Percentiles rank a stretch among this genome's conserved stretches.
Conservation (phyloP, 257 asterid species). For the Osmanthus fragrans region DNA sequence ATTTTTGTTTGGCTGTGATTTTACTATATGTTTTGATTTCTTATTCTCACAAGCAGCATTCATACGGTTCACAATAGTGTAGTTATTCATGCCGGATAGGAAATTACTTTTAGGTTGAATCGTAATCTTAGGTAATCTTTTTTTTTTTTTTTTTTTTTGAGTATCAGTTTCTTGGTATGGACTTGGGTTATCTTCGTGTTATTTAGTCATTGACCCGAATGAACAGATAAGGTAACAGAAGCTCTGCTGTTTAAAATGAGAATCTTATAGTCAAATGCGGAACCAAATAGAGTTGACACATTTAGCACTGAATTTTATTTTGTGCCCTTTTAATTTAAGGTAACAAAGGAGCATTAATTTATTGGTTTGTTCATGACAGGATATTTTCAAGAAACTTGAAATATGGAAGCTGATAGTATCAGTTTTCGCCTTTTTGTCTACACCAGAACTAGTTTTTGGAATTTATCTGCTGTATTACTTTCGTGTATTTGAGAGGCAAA, state of each 20-base stretch:
- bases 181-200: not conserved
- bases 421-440: constrained; percentile 82
- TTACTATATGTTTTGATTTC: not conserved
- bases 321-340: not conserved
- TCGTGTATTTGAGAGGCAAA: constrained; percentile 98
- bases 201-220: not conserved
- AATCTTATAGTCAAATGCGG: not conserved
- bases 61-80: not conserved
- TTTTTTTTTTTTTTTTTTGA: not conserved
- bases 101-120: not conserved
- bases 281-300: not conserved
- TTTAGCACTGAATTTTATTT: not conserved
- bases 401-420: constrained; percentile 93
- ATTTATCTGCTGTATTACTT: constrained; percentile 87
- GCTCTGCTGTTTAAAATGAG: not conserved
- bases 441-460: constrained; percentile 94
- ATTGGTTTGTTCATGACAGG: constrained; percentile 57
- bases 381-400: constrained; percentile 80
- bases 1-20: not conserved
- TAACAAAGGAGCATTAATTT: constrained; percentile 11
- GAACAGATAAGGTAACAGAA: not conserved
- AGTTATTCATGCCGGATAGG: not conserved
- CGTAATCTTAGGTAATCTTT: not conserved
- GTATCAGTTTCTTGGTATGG: not conserved
- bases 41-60: not conserved